These are phyloP conservation scores for Trapa bicornis DNA, from an alignment of 345 rosid genomes.

Conservation along the genomic window DNA sequence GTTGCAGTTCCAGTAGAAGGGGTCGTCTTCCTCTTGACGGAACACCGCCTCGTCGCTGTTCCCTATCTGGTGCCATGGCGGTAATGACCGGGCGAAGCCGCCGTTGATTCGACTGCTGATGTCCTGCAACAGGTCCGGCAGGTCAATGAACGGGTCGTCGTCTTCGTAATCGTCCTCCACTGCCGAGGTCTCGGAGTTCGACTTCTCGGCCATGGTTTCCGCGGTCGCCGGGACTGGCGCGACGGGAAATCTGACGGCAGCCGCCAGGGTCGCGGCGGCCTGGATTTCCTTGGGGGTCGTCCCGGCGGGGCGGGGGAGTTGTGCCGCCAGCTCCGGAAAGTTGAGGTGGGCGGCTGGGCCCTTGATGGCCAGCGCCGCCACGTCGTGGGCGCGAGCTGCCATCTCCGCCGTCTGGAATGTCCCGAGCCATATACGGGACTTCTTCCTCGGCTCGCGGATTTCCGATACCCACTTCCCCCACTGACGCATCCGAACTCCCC, in stretches of 20 bases:
- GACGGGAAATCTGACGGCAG: conserved; percentile 20
- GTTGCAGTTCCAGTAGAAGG: conserved; percentile 7
- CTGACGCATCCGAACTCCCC: conserved; percentile 82
- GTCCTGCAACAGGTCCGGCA: conserved; percentile 53
- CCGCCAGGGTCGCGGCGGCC: conserved; percentile 74
- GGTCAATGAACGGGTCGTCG: conserved; percentile 56
- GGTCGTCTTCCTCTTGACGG: conserved; percentile 1
- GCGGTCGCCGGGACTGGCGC: conserved; percentile 16
- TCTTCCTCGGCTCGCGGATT: conserved; percentile 79
- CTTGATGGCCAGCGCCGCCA: conserved; percentile 68
- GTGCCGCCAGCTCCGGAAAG: conserved; percentile 53
- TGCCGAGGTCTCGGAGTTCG: conserved; percentile 13
- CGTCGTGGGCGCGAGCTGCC: conserved; percentile 97
- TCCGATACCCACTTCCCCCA: conserved; percentile 99
- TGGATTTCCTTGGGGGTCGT: conserved; percentile 76
- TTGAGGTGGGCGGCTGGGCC: conserved; percentile 67
- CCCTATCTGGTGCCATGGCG: conserved; percentile 20
- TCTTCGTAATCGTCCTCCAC: conserved; percentile 26
- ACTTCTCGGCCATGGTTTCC: conserved; percentile 19
- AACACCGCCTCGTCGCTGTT: conserved; percentile 2
- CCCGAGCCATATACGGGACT: conserved; percentile 91
- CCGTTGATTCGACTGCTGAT: conserved; percentile 25
- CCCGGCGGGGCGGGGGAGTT: conserved; percentile 56
- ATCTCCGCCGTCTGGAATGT: conserved; percentile 79
- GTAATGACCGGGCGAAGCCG: conserved; percentile 29